Conservation (phyloP, 2,329 filamentous ascomycete genomes). For the Aureobasidium sp. region DNA sequence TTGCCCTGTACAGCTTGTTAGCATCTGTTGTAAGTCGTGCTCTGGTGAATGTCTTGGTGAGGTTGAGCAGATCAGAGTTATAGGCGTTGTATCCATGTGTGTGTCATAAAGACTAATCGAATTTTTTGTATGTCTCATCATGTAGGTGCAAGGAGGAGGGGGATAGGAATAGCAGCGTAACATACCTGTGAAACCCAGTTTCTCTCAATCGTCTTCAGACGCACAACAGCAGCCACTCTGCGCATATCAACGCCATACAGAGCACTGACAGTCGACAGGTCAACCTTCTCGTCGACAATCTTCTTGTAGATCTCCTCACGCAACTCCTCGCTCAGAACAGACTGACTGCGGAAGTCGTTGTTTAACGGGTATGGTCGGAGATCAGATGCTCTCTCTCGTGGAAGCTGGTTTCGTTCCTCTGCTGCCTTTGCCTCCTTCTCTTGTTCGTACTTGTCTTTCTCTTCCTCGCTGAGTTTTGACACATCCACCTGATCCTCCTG, state of each 20-base stretch:
- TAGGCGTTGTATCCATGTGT: conserved; percentile 78
- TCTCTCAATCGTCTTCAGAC: conserved; percentile 80
- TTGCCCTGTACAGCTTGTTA: conserved; percentile 54
- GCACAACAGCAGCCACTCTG: conserved; percentile 75
- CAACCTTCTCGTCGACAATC: conserved; percentile 58
- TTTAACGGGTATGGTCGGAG: conserved; percentile 68
- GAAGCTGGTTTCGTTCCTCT: conserved; percentile 22
- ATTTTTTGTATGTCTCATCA: conserved; percentile 70
- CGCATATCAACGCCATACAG: conserved; percentile 73
- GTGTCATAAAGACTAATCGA: conserved; percentile 99
- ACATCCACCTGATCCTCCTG: conserved; percentile 20
- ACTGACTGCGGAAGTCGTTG: conserved; percentile 59
- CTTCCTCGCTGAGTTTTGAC: conserved; percentile 21
- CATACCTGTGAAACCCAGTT: conserved; percentile 70
- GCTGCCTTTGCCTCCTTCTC: conserved; percentile 19
- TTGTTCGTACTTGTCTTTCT: conserved; percentile 18
- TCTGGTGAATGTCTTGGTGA: conserved; percentile 14
- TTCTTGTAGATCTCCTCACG: conserved; percentile 66
- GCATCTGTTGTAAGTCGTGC: neutral
- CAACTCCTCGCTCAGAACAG: conserved; percentile 66
- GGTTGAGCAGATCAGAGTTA: conserved; percentile 51
- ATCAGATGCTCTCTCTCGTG: conserved; percentile 23
- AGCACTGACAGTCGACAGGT: conserved; percentile 69
- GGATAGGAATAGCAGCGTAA: conserved; percentile 20
- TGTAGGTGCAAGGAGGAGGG: conserved; percentile 32